Base-by-base conservation (phyloP, 768 basidiomycete species). In the Xerocomus brunneocitrinus region DNA sequence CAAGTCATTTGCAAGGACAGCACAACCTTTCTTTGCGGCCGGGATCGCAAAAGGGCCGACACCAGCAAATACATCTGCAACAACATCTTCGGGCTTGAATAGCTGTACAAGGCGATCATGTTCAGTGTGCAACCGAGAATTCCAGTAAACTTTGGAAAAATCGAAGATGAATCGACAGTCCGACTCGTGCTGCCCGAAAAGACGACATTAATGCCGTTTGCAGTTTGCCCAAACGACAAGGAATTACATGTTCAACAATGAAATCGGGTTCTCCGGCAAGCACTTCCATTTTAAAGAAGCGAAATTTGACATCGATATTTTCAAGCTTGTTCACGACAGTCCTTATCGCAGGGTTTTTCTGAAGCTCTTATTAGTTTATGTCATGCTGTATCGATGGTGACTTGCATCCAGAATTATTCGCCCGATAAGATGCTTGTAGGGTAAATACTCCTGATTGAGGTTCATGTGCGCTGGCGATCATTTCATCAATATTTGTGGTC, bases 291-390 rank as follows among this genome's bases (percentile, higher is more conserved):
- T 89, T 79, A 69, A 99, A 99, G 58, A 94, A 87, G 19, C 97
- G 84, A 67, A 94, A 99, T 66, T 86, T 76, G 27, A 76, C 83
- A 63, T 93, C 83, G 50, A 98, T 98, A 36, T 71, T 82, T 59
- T 95, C 82, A 34, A 97, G 73, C 70, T 98, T 99, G 74, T 99
- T 98, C 38, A 99, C 94, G 3, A 98, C 93, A 0, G 95, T 98
- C 61, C 78, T 79, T 38, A 95, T 75, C 24, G 72, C 72, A 22
- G 79, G 79, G 66, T 93, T 94, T 90, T 99, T 98, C 94, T 97
- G 58, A 8, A 40, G 14, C 3, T 13, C 30, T 9, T 31, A 41
- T 70, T 28, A 62, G 47, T 39, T 47, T 35, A 50, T 34, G 35
- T 49, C 35, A 14, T 8, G 32, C 1, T 2, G 10, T 28, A 54